A percentile compares a stretch with the other conserved stretches of the same genome.
phyloP scores from a whole-genome alignment of 169 alveolate species.

The Perkinsus marinus region DNA sequence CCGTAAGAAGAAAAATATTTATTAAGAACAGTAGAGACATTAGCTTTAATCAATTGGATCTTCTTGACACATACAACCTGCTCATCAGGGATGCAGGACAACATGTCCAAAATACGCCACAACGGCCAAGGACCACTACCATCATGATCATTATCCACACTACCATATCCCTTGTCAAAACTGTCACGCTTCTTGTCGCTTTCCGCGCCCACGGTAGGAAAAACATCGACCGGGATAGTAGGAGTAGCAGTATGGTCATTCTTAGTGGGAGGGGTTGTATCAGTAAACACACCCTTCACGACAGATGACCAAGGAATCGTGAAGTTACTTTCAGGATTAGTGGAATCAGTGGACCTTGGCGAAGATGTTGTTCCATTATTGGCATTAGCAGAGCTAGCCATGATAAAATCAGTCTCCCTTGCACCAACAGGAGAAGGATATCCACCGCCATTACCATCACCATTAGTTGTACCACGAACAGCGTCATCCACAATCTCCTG shows the following conservation, averaged over 20 bases:
- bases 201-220: no score
- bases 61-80: background rate
- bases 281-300: background rate
- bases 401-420: background rate
- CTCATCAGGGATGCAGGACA: background rate
- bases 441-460: background rate
- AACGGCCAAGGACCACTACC: background rate
- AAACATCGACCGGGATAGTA: background rate
- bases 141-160: background rate
- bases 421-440: background rate
- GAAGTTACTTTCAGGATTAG: no score
- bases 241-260: background rate
- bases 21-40: background rate
- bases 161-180: background rate
- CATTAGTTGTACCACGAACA: background rate
- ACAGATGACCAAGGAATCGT: no score
- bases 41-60: background rate
- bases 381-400: no score
- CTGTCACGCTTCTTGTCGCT: background rate
- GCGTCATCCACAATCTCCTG: background rate
- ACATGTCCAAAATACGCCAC: background rate
- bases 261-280: background rate
- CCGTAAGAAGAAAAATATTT: background rate
- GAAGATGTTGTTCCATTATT: background rate
- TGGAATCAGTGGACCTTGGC: background rate